Conservation (phyloP, 1,284 basidiomycete species). For the Malassezia furfur region DNA sequence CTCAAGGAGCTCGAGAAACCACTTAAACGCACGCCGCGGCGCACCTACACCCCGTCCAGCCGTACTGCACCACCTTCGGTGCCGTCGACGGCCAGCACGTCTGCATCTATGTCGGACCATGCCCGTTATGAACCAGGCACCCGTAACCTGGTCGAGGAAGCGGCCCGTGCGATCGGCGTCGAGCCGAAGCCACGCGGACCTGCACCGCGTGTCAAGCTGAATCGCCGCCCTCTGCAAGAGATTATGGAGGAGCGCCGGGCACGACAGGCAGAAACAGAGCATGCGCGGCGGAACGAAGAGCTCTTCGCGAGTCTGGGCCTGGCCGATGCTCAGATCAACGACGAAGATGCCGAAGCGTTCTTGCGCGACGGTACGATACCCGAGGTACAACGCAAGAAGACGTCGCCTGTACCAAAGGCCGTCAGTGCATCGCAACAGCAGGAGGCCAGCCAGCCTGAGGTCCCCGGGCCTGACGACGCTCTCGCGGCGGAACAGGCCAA, state of each 20-base stretch:
- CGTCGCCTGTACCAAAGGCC: too few relatives aligned
- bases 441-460: too few relatives aligned
- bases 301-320: constrained; percentile 39
- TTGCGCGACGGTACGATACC: constrained; percentile 22
- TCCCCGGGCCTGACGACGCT: too few relatives aligned
- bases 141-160: constrained; percentile 35
- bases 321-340: constrained; percentile 30
- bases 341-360: constrained; percentile 39
- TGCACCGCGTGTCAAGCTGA: constrained; percentile 11
- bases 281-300: constrained; percentile 29
- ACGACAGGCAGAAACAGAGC: constrained; percentile 18
- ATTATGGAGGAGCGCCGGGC: constrained; percentile 8
- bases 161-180: constrained; percentile 25
- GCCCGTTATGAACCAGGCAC: constrained; percentile 26
- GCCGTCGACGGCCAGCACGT: background rate
- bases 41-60: constrained; percentile 7
- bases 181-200: background rate
- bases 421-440: too few relatives aligned
- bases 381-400: background rate
- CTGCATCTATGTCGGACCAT: constrained; percentile 4
- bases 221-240: constrained; percentile 1
- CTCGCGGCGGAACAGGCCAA: too few relatives aligned
- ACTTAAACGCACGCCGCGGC: constrained; percentile 7
- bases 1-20: constrained; percentile 20
- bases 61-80: constrained; percentile 8